A percentile compares a stretch with the other conserved stretches of the same genome.
phyloP scores from a whole-genome alignment of 495 filamentous ascomycete genomes.

The Hypoxylon cercidicola region DNA sequence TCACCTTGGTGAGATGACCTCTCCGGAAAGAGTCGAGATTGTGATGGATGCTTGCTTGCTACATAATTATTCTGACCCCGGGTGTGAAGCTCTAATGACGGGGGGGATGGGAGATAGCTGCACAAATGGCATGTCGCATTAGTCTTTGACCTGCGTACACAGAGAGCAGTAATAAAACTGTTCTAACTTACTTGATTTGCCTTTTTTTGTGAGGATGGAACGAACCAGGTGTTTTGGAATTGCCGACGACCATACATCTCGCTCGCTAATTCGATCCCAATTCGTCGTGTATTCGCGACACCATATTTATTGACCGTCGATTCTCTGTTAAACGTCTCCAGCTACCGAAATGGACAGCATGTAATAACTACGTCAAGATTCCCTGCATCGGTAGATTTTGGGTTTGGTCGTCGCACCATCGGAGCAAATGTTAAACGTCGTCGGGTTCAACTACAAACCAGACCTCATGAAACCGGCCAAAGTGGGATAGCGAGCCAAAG shows the following conservation, averaged over 20 bases:
- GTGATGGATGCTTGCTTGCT: slow-evolving; percentile 18
- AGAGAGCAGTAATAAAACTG: slow-evolving; percentile 19
- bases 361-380: slow-evolving; percentile 4
- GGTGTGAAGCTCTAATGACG: slow-evolving; percentile 13
- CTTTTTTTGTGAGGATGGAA: background rate
- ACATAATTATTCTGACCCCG: slow-evolving; percentile 12
- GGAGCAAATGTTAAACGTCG: background rate
- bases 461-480: background rate
- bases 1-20: too few relatives aligned
- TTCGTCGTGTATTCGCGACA: slow-evolving; percentile 19
- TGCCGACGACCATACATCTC: background rate
- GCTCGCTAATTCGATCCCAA: slow-evolving; percentile 35
- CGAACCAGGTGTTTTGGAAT: too few relatives aligned
- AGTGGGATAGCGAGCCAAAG: too few relatives aligned
- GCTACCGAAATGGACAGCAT: slow-evolving; percentile 1
- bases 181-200: slow-evolving; percentile 28
- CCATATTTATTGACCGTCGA: too few relatives aligned
- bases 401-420: background rate
- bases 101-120: slow-evolving; percentile 16
- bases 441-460: background rate
- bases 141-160: slow-evolving; percentile 20
- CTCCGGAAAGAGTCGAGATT: background rate
- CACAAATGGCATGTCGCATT: slow-evolving; percentile 34
- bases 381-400: background rate
- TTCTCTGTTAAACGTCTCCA: slow-evolving; percentile 28